A percentile compares a stretch with the other conserved stretches of the same genome.
Conservation (phyloP, 2,329 filamentous ascomycete genomes). For the Fusarium torulosum region DNA sequence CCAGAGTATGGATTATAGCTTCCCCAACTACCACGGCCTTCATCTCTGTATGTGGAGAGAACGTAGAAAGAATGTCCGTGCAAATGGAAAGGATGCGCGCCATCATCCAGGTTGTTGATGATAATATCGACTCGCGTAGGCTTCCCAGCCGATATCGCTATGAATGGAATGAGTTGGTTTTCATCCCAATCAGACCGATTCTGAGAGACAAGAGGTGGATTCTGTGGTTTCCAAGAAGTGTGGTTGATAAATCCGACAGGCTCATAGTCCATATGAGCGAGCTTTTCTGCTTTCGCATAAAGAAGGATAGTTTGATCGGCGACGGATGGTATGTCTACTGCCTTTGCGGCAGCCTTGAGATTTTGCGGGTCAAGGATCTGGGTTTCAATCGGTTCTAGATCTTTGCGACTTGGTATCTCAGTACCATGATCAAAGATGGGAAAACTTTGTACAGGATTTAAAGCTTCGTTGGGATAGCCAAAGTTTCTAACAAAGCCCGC, state of each 20-base stretch:
- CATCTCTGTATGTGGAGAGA: background rate
- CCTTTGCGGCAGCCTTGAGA: background rate
- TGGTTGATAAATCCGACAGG: constrained; percentile 20
- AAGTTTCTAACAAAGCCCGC: background rate
- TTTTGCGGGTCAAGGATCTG: background rate
- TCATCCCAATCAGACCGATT: background rate
- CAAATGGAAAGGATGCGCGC: constrained; percentile 10
- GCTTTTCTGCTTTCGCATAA: constrained; percentile 2
- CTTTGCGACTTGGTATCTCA: fast-evolving
- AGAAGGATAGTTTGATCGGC: constrained; percentile 9
- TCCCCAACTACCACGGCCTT: constrained; percentile 8
- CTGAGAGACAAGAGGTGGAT: background rate
- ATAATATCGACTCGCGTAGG: background rate
- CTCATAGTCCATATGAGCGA: constrained; percentile 16
- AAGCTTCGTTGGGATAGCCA: constrained; percentile 3
- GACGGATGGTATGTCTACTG: background rate
- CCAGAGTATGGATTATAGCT: background rate
- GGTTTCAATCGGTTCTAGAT: fast-evolving
- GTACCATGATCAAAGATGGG: fast-evolving
- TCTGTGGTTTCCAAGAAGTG: constrained; percentile 17
- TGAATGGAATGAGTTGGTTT: background rate
- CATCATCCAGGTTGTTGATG: constrained; percentile 4
- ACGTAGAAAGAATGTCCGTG: constrained; percentile 15
- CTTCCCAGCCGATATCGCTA: fast-evolving
- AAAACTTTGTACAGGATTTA: background rate